Evolutionary conservation across 2,329 filamentous ascomycete genomes (phyloP).

Genomic region (Endothia cerciana): DNA sequence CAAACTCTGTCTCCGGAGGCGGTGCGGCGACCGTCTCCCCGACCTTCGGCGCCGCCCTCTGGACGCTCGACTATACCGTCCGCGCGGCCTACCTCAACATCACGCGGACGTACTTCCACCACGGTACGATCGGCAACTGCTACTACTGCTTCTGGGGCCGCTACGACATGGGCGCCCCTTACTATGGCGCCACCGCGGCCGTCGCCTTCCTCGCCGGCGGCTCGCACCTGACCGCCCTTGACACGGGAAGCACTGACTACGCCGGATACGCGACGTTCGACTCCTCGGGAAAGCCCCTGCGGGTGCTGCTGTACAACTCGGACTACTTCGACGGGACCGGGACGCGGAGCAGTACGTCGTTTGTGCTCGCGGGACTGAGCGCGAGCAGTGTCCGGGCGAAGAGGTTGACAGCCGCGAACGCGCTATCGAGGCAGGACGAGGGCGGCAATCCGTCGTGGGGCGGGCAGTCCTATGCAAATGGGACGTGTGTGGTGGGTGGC

Average conservation of each 20-base stretch:
- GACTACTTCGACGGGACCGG: constrained; percentile 45
- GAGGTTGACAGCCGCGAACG: constrained; percentile 49
- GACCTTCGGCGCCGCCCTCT: constrained; percentile 53
- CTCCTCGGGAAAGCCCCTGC: constrained; percentile 40
- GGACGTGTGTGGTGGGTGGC: constrained; percentile 48
- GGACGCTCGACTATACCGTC: constrained; percentile 54
- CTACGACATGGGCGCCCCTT: constrained; percentile 54
- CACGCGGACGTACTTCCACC: constrained; percentile 53
- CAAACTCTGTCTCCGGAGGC: constrained; percentile 49
- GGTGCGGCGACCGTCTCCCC: constrained; percentile 45
- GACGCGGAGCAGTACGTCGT: constrained; percentile 42
- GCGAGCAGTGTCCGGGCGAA: constrained; percentile 43
- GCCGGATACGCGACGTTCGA: constrained; percentile 52
- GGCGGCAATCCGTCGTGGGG: constrained; percentile 48
- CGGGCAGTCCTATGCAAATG: constrained; percentile 51
- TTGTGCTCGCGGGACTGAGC: constrained; percentile 47
- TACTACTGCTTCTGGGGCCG: constrained; percentile 53
- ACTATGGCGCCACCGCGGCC: constrained; percentile 55
- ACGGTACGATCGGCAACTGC: constrained; percentile 56
- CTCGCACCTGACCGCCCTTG: constrained; percentile 48
- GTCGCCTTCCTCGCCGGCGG: constrained; percentile 49
- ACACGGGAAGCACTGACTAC: constrained; percentile 46
- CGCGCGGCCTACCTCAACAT: constrained; percentile 42
- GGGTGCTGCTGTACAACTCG: constrained; percentile 51
- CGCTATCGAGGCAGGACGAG: constrained; percentile 48